Evolutionary conservation across 805 yeast genomes (phyloP).

Genomic region (Saturnispora dispora): DNA sequence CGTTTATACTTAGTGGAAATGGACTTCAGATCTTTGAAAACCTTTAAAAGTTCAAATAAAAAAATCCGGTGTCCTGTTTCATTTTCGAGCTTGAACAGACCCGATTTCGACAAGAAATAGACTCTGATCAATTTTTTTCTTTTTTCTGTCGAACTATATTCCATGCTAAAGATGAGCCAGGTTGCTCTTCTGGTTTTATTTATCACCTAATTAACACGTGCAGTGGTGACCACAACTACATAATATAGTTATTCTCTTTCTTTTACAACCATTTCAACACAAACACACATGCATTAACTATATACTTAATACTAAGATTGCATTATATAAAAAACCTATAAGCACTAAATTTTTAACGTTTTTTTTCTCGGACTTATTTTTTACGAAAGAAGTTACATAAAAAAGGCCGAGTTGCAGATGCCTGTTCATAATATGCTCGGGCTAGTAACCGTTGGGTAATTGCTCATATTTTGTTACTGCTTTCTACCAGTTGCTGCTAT

Average conservation of each 20-base stretch:
- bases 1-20: constrained; percentile 1
- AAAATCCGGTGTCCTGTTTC: constrained; percentile 3
- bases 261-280: background rate
- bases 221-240: background rate
- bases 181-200: background rate
- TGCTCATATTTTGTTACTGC: too few species aligned
- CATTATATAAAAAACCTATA: background rate
- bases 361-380: too few species aligned
- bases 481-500: too few species aligned
- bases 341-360: too few species aligned
- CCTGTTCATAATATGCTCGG: background rate
- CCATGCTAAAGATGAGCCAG: background rate
- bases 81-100: background rate
- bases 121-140: background rate
- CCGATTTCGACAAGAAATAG: background rate
- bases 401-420: background rate
- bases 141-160: background rate
- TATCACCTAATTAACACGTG: background rate
- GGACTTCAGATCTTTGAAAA: background rate
- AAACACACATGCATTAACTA: background rate
- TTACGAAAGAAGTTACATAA: background rate
- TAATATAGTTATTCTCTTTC: background rate
- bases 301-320: background rate
- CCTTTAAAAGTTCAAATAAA: background rate
- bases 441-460: too few species aligned